A percentile compares a stretch with the other conserved stretches of the same genome.
Conservation (phyloP, 106 monocot species). For the Dactylorhiza incarnata region DNA sequence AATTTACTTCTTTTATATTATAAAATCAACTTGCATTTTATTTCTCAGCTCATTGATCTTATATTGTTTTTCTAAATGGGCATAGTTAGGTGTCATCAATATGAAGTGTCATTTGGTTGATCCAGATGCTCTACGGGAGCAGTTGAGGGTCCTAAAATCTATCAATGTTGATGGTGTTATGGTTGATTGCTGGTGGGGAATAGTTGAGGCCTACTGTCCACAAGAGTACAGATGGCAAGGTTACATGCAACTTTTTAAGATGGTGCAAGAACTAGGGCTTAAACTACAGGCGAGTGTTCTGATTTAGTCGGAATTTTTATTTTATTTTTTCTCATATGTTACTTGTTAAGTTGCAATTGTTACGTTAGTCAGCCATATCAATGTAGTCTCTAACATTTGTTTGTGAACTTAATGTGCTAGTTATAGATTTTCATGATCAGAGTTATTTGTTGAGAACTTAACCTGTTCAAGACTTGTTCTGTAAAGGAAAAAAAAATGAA, state of each 20-base stretch:
- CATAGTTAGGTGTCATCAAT: constrained; percentile 68
- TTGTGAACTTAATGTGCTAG: not conserved
- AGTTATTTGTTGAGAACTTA: not conserved
- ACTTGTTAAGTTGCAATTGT: not conserved
- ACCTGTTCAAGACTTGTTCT: not conserved
- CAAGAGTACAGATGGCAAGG: constrained; percentile 81
- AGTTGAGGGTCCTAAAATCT: constrained; percentile 55
- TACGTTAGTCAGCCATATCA: not conserved
- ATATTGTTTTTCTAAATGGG: not conserved
- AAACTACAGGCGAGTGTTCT: constrained; percentile 69
- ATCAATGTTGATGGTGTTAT: constrained; percentile 85
- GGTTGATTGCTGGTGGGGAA: constrained; percentile 99
- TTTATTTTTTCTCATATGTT: not conserved
- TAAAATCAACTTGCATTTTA: not conserved
- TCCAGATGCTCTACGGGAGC: constrained; percentile 56
- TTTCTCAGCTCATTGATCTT: not conserved
- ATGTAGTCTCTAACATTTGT: not conserved
- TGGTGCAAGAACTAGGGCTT: constrained; percentile 63
- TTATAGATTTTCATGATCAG: constrained; percentile 3
- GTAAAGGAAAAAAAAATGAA: not conserved
- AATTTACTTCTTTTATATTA: not conserved
- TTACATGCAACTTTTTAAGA: constrained; percentile 69
- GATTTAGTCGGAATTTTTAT: not conserved
- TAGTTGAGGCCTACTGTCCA: constrained; percentile 66
- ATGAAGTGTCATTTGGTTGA: constrained; percentile 75